Evolutionary conservation across 2,329 filamentous ascomycete genomes (phyloP), one percentile per base, ranked within the genome.

Genomic region (Phialemonium atrogriseum): DNA sequence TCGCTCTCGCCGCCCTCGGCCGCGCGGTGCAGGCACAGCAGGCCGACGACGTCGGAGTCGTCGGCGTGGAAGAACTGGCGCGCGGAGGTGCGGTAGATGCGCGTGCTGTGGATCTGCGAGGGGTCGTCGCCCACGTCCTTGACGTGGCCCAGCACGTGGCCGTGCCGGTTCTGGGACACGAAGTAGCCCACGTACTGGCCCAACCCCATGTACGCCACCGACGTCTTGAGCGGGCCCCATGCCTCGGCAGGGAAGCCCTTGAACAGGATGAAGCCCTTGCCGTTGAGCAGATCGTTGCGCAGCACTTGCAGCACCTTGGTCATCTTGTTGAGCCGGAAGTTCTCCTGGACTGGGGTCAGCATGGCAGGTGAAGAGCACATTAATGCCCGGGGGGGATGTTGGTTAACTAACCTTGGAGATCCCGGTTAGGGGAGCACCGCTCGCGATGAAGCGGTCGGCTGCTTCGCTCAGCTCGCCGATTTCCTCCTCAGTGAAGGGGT

Each of bases 231-330:
- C 32, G 76, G 73, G 0, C 80, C 77, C 87, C 87, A 94, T 57
- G 71, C 53, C 25, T 70, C 49, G 1, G 87, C 83, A 1, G 85
- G 86, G 53, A 94, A 80, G 31, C 81, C 77, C 54, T 91, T 93
- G 66, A 93, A 91, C 10, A 94, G 70, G 41, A 91, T 82, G 60
- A 94, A 94, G 11, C 87, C 87, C 49, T 91, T 91, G 42, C 84
- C 86, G 51, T 93, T 74, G 34, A 93, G 58, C 13, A 68, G 56
- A 41, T 66, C 60, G 10, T 55, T 43, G 16, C 63, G 57, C 3
- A 67, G 48, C 2, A 35, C 35, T 5, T 34, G 33, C 9, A 68
- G 56, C 13, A 48, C 39, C 9, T 47, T 51, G 43, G 55, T 46
- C 4, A 68, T 52, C 2, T 42, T 54, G 12, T 62, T 60, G 0